phyloP scores from a whole-genome alignment of 345 rosid genomes.

The Lepidium didymum region DNA sequence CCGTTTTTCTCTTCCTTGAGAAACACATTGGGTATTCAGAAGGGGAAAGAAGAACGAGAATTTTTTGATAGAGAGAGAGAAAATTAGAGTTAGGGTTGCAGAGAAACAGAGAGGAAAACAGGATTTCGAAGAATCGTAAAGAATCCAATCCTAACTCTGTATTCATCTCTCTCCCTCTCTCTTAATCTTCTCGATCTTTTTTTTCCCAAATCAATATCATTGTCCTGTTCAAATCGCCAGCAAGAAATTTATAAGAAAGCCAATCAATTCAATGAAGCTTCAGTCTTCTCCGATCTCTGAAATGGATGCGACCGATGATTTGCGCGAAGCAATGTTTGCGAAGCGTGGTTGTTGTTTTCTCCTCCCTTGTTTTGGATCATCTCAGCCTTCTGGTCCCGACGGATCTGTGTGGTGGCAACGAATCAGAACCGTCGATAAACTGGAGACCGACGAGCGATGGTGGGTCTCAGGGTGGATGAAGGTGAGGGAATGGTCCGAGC shows the following conservation, averaged over 20 bases:
- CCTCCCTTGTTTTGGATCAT: constrained; percentile 29
- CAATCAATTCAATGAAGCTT: constrained; percentile 14
- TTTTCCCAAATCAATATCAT: background rate
- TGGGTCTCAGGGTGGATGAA: constrained; percentile 41
- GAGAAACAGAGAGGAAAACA: constrained; percentile 15
- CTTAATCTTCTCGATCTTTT: background rate
- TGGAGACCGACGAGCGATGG: constrained; percentile 27
- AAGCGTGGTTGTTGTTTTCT: constrained; percentile 38
- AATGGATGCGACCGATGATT: constrained; percentile 27
- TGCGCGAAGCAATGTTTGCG: constrained; percentile 29
- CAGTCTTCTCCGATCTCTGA: background rate
- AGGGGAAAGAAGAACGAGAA: background rate
- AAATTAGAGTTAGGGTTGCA: constrained; percentile 27
- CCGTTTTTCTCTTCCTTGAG: constrained; percentile 6
- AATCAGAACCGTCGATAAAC: constrained; percentile 25
- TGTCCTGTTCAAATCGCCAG: background rate
- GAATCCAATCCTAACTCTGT: background rate
- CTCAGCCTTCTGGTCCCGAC: constrained; percentile 12
- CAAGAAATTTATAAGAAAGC: background rate
- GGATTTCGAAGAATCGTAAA: background rate
- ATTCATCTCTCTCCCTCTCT: constrained; percentile 18
- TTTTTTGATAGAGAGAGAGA: constrained; percentile 5
- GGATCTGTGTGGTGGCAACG: constrained; percentile 43
- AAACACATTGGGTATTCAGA: background rate
- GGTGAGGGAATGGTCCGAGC: constrained; percentile 48